A percentile compares a stretch with the other conserved stretches of the same genome.
These are phyloP conservation scores for Eimeria falciformis DNA, from an alignment of 169 alveolate species.

Conservation along the genomic window DNA sequence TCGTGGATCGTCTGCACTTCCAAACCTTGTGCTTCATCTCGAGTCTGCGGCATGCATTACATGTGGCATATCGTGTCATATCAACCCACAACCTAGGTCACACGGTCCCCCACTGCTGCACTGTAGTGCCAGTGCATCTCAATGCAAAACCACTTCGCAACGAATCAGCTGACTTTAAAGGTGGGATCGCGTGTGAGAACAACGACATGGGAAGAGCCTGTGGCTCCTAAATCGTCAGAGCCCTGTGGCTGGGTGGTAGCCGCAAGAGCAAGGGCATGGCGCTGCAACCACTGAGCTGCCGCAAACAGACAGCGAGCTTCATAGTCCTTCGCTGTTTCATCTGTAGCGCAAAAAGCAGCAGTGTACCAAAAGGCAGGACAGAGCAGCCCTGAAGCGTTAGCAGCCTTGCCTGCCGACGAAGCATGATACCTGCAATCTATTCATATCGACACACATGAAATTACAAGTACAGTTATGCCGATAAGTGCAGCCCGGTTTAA, in stretches of 20 bases:
- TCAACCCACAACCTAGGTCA: no score
- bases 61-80: no score
- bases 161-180: not conserved
- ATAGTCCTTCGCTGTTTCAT: not conserved
- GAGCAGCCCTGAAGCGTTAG: not conserved
- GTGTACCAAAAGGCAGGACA: not conserved
- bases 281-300: not conserved
- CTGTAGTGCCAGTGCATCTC: no score
- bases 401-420: not conserved
- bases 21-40: conserved; percentile 9
- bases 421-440: not conserved
- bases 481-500: no score
- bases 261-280: not conserved
- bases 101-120: no score
- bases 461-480: not conserved
- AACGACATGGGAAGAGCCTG: not conserved
- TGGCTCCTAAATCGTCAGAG: not conserved
- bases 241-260: not conserved
- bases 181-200: not conserved
- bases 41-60: not conserved
- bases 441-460: no score
- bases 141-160: no score
- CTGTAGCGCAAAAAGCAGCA: not conserved
- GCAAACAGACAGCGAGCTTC: not conserved
- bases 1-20: conserved; percentile 20